Evolutionary conservation across 148 eudicot species (phyloP), one percentile per base, ranked within the genome.

Genomic region (Chenopodium berlandieri): DNA sequence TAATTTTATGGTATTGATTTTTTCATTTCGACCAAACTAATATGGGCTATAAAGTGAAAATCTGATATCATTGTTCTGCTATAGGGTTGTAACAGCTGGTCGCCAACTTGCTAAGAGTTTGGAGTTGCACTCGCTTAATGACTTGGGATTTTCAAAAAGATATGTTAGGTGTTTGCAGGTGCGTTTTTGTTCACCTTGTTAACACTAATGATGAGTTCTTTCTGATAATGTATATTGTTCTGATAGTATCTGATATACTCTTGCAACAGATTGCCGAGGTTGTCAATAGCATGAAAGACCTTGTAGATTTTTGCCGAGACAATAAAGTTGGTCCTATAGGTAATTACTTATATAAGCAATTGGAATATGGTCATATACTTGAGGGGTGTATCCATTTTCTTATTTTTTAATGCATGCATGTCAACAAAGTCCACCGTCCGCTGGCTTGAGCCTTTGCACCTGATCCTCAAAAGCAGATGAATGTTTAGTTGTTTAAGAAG

Each of bases 101-200:
- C 97, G 97, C 40, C 97, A 94, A 84, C 92, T 96, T 80, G 92
- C 97, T 7, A 90, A 87, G 90, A 90, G 97, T 81, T 87, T 96
- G 85, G 99, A 96, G 90, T 85, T 89, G 58, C 94, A 89, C 58
- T 93, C 97, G 63, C 87, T 96, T 74, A 96, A 96, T 80, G 99
- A 96, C 86, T 85, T 96, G 89, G 99, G 99, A 52, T 94, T 96
- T 82, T 91, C 97, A 14, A 96, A 96, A 86, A 89, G 99, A 92
- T 96, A 93, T 82, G 97, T 96, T 47, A 89, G 99, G 85, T 92
- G 99, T 84, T 86, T 96, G 85, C 99, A 94, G 98, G 99, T 86
- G 82, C 78, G 83, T 63, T 54, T 44, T 44, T 71, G 34, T 12
- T 71, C 44, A 4, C 40, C 76, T 71, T 8, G 13, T 78, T 79